phyloP scores from a whole-genome alignment of 306 rosid genomes.

The Prunus armeniaca region DNA sequence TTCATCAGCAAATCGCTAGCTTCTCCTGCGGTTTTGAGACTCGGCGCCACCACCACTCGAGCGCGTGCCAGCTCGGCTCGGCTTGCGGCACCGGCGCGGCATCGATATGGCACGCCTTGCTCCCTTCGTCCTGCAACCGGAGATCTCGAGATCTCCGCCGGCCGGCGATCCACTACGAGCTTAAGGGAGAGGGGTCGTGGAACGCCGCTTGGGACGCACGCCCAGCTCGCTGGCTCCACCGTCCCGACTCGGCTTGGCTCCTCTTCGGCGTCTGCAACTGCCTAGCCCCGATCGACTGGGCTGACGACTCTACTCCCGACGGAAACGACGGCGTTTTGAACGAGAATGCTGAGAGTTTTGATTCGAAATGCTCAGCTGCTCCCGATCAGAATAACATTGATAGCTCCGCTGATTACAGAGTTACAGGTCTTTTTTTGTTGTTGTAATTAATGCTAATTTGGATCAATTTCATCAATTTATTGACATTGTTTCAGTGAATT shows the following conservation, averaged over 20 bases:
- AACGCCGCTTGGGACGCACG: conserved; percentile 90
- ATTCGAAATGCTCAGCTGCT: neutral
- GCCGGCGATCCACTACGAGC: conserved; percentile 38
- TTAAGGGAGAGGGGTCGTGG: conserved; percentile 92
- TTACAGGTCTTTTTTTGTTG: conserved; percentile 49
- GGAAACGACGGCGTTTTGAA: neutral
- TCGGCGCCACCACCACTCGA: conserved; percentile 44
- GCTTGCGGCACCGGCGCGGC: conserved; percentile 46
- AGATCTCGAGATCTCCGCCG: conserved; percentile 27
- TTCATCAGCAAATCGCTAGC: conserved; percentile 13
- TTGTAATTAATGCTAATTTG: neutral
- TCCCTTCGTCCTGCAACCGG: conserved; percentile 40
- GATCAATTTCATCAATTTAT: neutral
- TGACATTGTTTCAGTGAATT: neutral
- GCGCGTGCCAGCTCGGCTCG: conserved; percentile 42
- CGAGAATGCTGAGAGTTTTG: conserved; percentile 21
- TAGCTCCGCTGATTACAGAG: conserved; percentile 54
- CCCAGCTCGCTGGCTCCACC: conserved; percentile 92
- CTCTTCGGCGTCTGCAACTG: conserved; percentile 86
- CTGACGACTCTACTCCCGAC: conserved; percentile 23
- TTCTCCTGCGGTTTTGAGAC: neutral
- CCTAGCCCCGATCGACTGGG: conserved; percentile 52
- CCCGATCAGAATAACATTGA: conserved; percentile 23
- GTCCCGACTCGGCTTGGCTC: conserved; percentile 85
- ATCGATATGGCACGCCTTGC: conserved; percentile 81